Evolutionary conservation across 768 basidiomycete genomes (phyloP).

Genomic region (Podaxis pistillaris): DNA sequence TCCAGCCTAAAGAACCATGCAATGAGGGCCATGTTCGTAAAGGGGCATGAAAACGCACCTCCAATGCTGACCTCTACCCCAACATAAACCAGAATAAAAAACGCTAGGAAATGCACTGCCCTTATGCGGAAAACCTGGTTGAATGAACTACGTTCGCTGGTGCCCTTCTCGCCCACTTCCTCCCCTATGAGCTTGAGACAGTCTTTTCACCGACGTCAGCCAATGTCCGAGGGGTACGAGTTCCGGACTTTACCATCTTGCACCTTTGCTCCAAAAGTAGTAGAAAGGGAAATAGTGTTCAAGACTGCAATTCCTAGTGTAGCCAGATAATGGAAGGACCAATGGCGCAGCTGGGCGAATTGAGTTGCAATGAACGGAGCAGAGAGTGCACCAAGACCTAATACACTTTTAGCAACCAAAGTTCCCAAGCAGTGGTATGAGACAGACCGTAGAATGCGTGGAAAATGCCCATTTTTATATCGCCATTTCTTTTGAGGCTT

Average conservation of each 20-base stretch:
- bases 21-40: conserved; percentile 15
- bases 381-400: conserved; percentile 64
- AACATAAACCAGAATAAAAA: conserved; percentile 66
- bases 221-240: background rate
- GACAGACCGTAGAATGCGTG: conserved; percentile 61
- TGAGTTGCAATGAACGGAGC: conserved; percentile 83
- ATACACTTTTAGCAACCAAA: conserved; percentile 12
- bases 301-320: conserved; percentile 64
- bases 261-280: conserved; percentile 63
- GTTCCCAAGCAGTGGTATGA: too few relatives aligned
- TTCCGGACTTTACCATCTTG: conserved; percentile 54
- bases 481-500: conserved; percentile 48
- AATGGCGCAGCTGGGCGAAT: conserved; percentile 60
- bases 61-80: conserved; percentile 65
- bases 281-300: conserved; percentile 50
- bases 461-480: conserved; percentile 67
- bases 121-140: conserved; percentile 50
- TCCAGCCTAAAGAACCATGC: conserved; percentile 50
- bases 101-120: conserved; percentile 61
- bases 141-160: conserved; percentile 38
- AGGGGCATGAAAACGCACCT: conserved; percentile 22
- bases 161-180: conserved; percentile 32
- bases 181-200: conserved; percentile 56
- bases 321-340: conserved; percentile 78
- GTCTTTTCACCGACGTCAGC: conserved; percentile 33